A percentile compares a stretch with the other conserved stretches of the same genome.
Evolutionary conservation across 441 rosid species (phyloP).

Genomic region (Rhodomyrtus psidioides): DNA sequence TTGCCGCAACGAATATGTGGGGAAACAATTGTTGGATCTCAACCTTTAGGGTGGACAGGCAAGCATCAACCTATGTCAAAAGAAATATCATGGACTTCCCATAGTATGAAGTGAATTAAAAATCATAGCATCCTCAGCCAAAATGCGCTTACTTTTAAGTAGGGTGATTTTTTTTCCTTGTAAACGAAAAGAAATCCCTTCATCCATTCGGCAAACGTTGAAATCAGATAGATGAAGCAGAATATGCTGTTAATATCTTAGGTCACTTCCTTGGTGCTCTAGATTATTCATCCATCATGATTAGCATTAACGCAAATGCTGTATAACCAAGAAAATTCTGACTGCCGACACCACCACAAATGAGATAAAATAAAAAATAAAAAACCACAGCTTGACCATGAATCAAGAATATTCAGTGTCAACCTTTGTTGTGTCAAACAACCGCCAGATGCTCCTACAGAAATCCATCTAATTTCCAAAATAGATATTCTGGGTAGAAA

Average conservation of each 20-base stretch:
- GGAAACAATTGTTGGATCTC: no score
- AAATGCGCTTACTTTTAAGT: no score
- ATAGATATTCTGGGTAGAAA: neutral
- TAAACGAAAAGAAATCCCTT: no score
- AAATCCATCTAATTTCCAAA: neutral
- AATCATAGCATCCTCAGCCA: no score
- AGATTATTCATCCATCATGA: neutral
- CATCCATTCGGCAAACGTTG: neutral
- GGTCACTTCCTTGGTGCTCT: neutral
- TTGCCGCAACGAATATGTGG: neutral
- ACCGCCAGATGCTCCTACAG: neutral
- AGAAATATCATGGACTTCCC: no score
- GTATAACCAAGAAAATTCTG: neutral
- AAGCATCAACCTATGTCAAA: no score
- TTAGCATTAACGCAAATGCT: neutral
- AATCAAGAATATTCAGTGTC: neutral
- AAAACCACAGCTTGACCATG: neutral
- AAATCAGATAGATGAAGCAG: neutral
- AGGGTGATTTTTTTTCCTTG: no score
- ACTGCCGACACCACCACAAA: neutral
- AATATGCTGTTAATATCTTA: neutral
- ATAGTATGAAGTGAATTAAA: no score
- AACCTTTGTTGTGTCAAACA: neutral
- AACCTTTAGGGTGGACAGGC: no score
- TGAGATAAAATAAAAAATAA: neutral